phyloP scores from a whole-genome alignment of 2,329 filamentous ascomycete species.

The Fusarium aywerte region DNA sequence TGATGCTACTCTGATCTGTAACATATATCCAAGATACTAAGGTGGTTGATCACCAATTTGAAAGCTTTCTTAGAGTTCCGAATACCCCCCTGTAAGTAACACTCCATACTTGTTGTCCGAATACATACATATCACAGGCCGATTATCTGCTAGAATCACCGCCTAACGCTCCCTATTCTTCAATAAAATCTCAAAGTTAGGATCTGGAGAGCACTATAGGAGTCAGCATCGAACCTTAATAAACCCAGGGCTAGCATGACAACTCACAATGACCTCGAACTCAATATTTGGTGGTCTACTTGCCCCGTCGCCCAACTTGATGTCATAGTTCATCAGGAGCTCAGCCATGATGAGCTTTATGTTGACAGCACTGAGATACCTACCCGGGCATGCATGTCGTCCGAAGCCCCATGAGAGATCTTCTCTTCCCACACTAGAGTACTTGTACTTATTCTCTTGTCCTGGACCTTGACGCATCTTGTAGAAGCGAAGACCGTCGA shows the following conservation, averaged over 20 bases:
- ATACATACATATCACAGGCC: neutral
- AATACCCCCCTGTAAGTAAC: neutral
- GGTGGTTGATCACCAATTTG: too few species aligned
- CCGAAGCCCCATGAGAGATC: slow-evolving; percentile 30
- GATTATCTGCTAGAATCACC: neutral
- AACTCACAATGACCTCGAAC: slow-evolving; percentile 25
- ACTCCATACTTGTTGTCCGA: neutral
- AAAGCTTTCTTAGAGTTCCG: too few species aligned
- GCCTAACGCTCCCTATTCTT: neutral
- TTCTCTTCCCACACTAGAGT: slow-evolving; percentile 19
- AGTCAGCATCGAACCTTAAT: rapidly evolving
- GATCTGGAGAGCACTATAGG: slow-evolving; percentile 8
- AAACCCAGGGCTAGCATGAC: rapidly evolving
- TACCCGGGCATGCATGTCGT: slow-evolving; percentile 32
- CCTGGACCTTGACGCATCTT: slow-evolving; percentile 16
- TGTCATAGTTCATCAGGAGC: slow-evolving; percentile 33
- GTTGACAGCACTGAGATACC: slow-evolving; percentile 29
- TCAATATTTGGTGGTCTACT: slow-evolving; percentile 5
- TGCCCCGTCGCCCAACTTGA: neutral
- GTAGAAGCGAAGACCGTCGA: slow-evolving; percentile 36
- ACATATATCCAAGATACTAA: too few species aligned
- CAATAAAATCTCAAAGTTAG: slow-evolving; percentile 3
- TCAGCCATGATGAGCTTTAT: slow-evolving; percentile 38
- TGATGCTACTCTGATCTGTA: too few species aligned
- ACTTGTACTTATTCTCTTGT: slow-evolving; percentile 25